These are phyloP conservation scores for Mycena polygramma DNA, from an alignment of 768 basidiomycete species.

Conservation along the genomic window DNA sequence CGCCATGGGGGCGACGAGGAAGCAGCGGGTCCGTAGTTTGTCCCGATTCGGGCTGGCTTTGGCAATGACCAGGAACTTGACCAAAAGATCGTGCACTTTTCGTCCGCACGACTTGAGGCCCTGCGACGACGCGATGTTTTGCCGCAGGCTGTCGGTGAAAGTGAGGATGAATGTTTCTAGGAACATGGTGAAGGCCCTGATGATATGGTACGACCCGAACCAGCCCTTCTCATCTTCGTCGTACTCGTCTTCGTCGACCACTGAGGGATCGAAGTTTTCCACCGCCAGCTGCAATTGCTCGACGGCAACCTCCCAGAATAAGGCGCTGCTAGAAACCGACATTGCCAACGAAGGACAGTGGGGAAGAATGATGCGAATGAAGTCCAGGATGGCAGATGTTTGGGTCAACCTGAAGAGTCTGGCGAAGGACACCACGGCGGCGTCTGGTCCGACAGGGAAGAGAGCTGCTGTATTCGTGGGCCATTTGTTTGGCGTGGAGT, in stretches of 20 bases:
- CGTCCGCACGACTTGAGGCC: not conserved
- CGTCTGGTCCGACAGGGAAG: slow-evolving; percentile 14
- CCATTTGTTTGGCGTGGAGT: too few relatives aligned
- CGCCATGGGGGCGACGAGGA: not conserved
- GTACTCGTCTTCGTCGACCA: not conserved
- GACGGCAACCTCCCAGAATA: slow-evolving; percentile 10
- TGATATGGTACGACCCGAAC: not conserved
- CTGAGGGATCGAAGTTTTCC: not conserved
- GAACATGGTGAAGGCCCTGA: not conserved
- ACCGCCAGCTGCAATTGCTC: slow-evolving; percentile 3
- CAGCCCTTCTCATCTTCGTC: not conserved
- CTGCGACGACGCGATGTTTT: not conserved
- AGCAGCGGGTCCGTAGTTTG: not conserved
- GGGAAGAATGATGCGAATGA: slow-evolving; percentile 3
- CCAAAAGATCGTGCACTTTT: slow-evolving; percentile 10
- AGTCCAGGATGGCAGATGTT: slow-evolving; percentile 6
- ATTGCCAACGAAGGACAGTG: slow-evolving; percentile 21
- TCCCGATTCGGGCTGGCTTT: not conserved
- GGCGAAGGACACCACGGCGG: slow-evolving; percentile 6
- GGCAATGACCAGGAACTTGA: not conserved
- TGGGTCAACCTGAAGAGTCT: slow-evolving; percentile 3
- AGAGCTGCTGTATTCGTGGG: slow-evolving; percentile 13
- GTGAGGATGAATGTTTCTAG: not conserved
- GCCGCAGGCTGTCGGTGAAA: slow-evolving; percentile 12
- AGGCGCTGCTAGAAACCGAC: not conserved